Percentiles rank a stretch among this genome's conserved stretches.
These are phyloP conservation scores for Priceomyces fermenticarens DNA, from an alignment of 805 yeast species.

Conservation along the genomic window DNA sequence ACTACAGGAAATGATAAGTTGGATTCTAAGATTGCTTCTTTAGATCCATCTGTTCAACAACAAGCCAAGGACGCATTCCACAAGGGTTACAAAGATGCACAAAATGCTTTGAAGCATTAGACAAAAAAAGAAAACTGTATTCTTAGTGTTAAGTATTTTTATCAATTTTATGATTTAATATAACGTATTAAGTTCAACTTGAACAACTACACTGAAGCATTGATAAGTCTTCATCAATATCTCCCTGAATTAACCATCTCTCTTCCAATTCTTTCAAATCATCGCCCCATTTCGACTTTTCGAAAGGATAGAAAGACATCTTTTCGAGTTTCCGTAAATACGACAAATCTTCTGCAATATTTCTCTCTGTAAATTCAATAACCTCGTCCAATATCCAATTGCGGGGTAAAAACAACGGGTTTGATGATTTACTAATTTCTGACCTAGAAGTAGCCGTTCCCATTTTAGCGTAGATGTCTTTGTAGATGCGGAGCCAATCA, in stretches of 20 bases:
- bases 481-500: conserved; percentile 54
- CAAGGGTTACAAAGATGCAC: conserved; percentile 38
- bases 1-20: conserved; percentile 34
- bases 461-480: conserved; percentile 32
- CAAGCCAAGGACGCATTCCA: conserved; percentile 40
- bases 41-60: conserved; percentile 31
- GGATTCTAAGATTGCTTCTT: conserved; percentile 32
- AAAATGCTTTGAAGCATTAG: conserved; percentile 17
- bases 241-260: conserved; percentile 51
- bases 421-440: conserved; percentile 43
- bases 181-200: conserved; percentile 15
- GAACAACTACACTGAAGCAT: conserved; percentile 81
- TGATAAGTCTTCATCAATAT: conserved; percentile 47
- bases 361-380: conserved; percentile 53
- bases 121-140: too few relatives aligned
- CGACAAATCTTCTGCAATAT: conserved; percentile 44
- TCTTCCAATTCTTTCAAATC: conserved; percentile 56
- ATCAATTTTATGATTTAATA: not conserved
- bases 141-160: not conserved
- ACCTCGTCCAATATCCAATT: conserved; percentile 88
- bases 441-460: conserved; percentile 15
- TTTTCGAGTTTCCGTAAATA: conserved; percentile 58
- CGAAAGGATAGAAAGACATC: conserved; percentile 78
- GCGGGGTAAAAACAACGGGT: conserved; percentile 81
- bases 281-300: conserved; percentile 63